A percentile compares a stretch with the other conserved stretches of the same genome.
Conservation (phyloP, 805 yeast genomes). For the Danielozyma ontarioensis region DNA sequence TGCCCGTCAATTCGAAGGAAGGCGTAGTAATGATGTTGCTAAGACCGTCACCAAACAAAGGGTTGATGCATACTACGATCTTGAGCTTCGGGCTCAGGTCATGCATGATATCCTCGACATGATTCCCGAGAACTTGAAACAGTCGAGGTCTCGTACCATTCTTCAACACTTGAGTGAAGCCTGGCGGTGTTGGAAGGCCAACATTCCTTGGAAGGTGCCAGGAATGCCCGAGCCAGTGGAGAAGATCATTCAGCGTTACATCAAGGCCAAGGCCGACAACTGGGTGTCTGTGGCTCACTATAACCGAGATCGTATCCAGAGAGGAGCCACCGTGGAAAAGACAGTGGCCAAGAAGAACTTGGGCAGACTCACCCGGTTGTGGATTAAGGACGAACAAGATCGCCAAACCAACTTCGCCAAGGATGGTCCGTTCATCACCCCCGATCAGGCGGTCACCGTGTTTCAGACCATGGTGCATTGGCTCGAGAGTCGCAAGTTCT, state of each 20-base stretch:
- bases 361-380: slow-evolving; percentile 84
- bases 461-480: slow-evolving; percentile 87
- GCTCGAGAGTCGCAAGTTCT: slow-evolving; percentile 78
- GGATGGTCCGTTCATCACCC: slow-evolving; percentile 82
- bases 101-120: slow-evolving; percentile 94
- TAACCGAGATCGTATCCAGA: slow-evolving; percentile 80
- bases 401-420: slow-evolving; percentile 74
- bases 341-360: slow-evolving; percentile 90
- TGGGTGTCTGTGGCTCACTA: slow-evolving; percentile 93
- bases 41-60: slow-evolving; percentile 95
- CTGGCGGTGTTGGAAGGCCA: slow-evolving; percentile 99
- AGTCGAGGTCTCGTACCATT: slow-evolving; percentile 79
- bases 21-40: slow-evolving; percentile 85
- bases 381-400: slow-evolving; percentile 91
- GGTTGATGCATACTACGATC: slow-evolving; percentile 89
- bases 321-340: slow-evolving; percentile 92
- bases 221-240: slow-evolving; percentile 92
- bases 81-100: slow-evolving; percentile 89
- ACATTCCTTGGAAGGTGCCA: slow-evolving; percentile 96
- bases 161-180: slow-evolving; percentile 95
- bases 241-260: slow-evolving; percentile 79
- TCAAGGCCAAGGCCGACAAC: slow-evolving; percentile 93
- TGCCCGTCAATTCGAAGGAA: slow-evolving; percentile 93
- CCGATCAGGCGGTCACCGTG: slow-evolving; percentile 83
- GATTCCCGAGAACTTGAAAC: slow-evolving; percentile 93